These are phyloP conservation scores for Eragrostis nindensis DNA, from an alignment of 176 grass and related monocot species.

Conservation along the genomic window DNA sequence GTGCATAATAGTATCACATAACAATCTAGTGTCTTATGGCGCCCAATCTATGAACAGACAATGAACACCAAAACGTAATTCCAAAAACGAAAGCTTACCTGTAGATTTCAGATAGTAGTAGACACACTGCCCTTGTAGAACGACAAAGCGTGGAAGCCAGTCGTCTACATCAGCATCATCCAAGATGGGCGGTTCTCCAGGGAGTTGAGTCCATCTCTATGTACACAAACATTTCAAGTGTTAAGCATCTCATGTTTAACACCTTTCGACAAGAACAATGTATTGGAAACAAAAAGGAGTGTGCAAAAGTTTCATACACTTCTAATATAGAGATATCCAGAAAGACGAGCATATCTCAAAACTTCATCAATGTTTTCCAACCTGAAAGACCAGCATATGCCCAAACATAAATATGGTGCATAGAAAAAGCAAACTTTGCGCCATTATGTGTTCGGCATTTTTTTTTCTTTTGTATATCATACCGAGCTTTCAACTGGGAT, in stretches of 20 bases:
- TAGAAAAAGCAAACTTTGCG: neutral
- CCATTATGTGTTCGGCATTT: neutral
- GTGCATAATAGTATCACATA: neutral
- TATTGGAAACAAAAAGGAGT: neutral
- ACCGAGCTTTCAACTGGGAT: conserved; percentile 87
- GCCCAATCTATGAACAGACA: neutral
- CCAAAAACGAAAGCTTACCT: conserved; percentile 45
- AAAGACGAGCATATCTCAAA: conserved; percentile 75
- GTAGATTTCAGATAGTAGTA: conserved; percentile 94
- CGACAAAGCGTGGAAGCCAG: conserved; percentile 90
- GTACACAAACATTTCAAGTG: neutral
- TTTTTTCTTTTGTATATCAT: conserved; percentile 23
- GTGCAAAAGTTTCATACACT: conserved; percentile 56
- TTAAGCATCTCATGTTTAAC: neutral
- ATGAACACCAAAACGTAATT: neutral
- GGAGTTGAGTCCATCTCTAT: conserved; percentile 88
- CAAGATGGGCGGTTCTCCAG: conserved; percentile 94
- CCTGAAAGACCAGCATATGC: conserved; percentile 37
- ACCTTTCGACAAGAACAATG: neutral
- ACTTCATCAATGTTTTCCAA: conserved; percentile 87
- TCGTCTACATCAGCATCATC: conserved; percentile 86
- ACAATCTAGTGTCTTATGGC: neutral
- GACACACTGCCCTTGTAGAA: conserved; percentile 82
- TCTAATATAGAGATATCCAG: conserved; percentile 85
- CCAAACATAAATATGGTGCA: neutral